Conservation (phyloP, 1,284 basidiomycete species). For the Marasmius sp. region DNA sequence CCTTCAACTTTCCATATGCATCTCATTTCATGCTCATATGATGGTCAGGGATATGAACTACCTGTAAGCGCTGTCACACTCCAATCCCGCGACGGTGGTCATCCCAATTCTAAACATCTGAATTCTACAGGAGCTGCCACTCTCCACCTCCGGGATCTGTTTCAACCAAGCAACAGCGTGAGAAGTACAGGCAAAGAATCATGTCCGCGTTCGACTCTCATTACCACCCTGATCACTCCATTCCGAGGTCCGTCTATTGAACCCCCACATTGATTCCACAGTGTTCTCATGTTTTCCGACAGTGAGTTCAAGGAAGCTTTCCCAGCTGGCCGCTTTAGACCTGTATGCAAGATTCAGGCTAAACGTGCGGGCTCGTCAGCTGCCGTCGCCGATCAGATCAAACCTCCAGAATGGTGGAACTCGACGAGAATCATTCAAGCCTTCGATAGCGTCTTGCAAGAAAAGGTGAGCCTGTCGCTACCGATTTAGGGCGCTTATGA, state of each 20-base stretch:
- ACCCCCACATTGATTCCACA: neutral
- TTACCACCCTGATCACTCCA: constrained; percentile 80
- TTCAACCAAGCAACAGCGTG: constrained; percentile 79
- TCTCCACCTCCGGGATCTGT: constrained; percentile 80
- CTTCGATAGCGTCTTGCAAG: constrained; percentile 85
- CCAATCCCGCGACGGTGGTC: neutral
- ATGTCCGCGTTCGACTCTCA: constrained; percentile 79
- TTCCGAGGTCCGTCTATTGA: constrained; percentile 59
- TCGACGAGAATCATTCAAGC: constrained; percentile 85
- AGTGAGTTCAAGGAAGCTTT: constrained; percentile 96
- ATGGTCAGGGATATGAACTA: constrained; percentile 83
- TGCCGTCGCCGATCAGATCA: constrained; percentile 82
- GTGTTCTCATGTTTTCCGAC: constrained; percentile 5
- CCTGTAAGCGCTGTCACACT: constrained; percentile 40
- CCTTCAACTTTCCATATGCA: constrained; percentile 5
- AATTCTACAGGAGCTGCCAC: constrained; percentile 57
- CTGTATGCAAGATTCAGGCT: constrained; percentile 81
- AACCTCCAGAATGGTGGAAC: constrained; percentile 91
- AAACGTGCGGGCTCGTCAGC: constrained; percentile 78
- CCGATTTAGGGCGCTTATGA: neutral
- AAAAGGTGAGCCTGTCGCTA: constrained; percentile 58
- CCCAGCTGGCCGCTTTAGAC: constrained; percentile 84
- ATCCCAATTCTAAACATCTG: constrained; percentile 15
- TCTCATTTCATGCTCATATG: neutral
- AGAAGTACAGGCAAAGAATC: constrained; percentile 79